Conservation (phyloP, 768 basidiomycete species). For the Leccinum rimulosum region DNA sequence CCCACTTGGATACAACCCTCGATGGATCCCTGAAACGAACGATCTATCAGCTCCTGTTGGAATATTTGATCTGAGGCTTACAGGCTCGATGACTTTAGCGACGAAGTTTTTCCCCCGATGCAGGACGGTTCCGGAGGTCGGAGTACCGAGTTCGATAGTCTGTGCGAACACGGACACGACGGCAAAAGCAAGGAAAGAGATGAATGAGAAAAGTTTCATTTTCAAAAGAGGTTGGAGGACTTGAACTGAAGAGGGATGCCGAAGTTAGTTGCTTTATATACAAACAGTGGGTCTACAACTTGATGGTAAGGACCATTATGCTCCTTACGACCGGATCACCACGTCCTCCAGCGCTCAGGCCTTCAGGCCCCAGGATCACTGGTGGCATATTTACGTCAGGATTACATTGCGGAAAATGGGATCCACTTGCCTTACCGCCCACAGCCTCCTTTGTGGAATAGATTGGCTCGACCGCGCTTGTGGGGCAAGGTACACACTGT, state of each 20-base stretch:
- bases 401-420: background rate
- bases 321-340: background rate
- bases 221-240: background rate
- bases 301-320: background rate
- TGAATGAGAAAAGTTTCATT: conserved; percentile 19
- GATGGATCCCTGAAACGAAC: conserved; percentile 15
- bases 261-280: conserved; percentile 3
- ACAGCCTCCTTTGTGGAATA: background rate
- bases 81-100: conserved; percentile 21
- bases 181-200: conserved; percentile 6
- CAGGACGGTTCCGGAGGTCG: conserved; percentile 20
- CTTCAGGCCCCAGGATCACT: background rate
- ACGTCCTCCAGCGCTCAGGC: too few species aligned
- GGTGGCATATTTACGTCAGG: background rate
- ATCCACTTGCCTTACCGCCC: background rate
- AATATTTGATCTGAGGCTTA: conserved; percentile 5
- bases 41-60: background rate
- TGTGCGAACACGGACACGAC: conserved; percentile 20
- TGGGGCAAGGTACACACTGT: background rate
- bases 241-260: background rate
- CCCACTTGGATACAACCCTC: conserved; percentile 26
- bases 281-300: background rate
- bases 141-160: conserved; percentile 27
- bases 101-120: conserved; percentile 17
- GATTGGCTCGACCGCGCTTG: background rate